Base-by-base conservation (phyloP, 2,329 filamentous ascomycete species). In the Aspergillus sp. region DNA sequence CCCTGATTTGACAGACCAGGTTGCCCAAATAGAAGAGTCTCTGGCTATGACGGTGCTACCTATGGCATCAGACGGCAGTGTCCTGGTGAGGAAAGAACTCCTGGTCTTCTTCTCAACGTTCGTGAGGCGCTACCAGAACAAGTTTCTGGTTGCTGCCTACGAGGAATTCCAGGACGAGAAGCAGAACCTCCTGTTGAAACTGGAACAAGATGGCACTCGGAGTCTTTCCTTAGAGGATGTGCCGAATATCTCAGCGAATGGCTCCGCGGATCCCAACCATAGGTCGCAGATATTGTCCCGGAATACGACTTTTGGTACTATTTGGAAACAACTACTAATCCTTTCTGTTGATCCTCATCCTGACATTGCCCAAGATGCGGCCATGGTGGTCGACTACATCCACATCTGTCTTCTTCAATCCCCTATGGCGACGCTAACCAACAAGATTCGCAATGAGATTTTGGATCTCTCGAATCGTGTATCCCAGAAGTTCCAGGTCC, bases 71-170 rank as follows among this genome's bases (percentile, higher is more conserved):
- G 95, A 99, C 76, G 95, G 94, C 36, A 97, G 92, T 70, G 91
- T 92, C 25, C 88, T 98, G 81, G 95, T 99, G 28, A 89, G 95
- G 50, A 96, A 93, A 73, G 95, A 99, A 76, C 83, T 98, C 39
- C 81, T 97, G 2, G 91, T 97, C 12, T 98, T 98, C 81, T 88
- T 97, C 67, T 98, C 95, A 0, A 89, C 91, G 28, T 97, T 97
- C 71, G 88, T 96, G 51, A 86, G 90, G 62, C 89, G 94, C 43
- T 97, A 97, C 73, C 90, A 96, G 78, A 92, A 88, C 74, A 96
- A 96, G 67, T 96, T 99, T 70, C 76, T 97, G 45, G 93, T 98
- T 30, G 89, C 91, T 1, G 93, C 94, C 5, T 98, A 90, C 74
- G 95, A 99, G 73, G 92, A 97, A 65, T 82, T 98, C 43, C 80